Base-by-base conservation (phyloP, 768 basidiomycete genomes). In the Boletus vermiculosoides region DNA sequence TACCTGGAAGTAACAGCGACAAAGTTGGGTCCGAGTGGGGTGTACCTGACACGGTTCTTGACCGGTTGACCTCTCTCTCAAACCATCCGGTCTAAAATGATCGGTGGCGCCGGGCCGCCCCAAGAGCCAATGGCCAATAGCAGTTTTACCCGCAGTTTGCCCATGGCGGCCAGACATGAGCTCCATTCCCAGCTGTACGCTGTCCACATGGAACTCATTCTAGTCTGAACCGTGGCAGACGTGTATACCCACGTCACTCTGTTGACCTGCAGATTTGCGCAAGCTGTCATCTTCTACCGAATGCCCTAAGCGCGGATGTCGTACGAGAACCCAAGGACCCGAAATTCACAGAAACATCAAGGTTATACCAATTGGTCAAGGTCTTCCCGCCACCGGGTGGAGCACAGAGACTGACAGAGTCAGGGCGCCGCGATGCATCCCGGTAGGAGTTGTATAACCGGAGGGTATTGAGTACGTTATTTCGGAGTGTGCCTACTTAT, bases 41-140 rank as follows among this genome's bases (percentile, higher is more conserved):
- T 31, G 52, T 13, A 31, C 30, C 33, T 37, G 8, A n/a, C 10
- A 20, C 18, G n/a, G 25, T 33, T 15, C 15, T 23, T 12, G 45
- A 33, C 15, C n/a, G n/a, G n/a, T n/a, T n/a, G n/a, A n/a, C 34
- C 4, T 25, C 28, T 36, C 25, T 33, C 57, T 42, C 41, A 3
- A 9, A 8, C 31, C 36, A 18, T 13, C 47, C 50, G 42, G 36
- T 34, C 40, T 13, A 3, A 47, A 50, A 42, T 3, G 23, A 12
- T 36, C 31, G 20, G 52, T 52, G 60, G 48, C 40, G 46, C 50
- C 50, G 60, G 40, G 15, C 44, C 28, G 39, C 30, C 22, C 55
- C 42, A 45, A 33, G 37, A 22, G n/a, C n/a, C n/a, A n/a, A n/a
- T n/a, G n/a, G 7, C 64, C 64, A 63, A 58, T 66, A 18, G 64